Conservation (phyloP, 129 eudicot species). For the Logfia minima region DNA sequence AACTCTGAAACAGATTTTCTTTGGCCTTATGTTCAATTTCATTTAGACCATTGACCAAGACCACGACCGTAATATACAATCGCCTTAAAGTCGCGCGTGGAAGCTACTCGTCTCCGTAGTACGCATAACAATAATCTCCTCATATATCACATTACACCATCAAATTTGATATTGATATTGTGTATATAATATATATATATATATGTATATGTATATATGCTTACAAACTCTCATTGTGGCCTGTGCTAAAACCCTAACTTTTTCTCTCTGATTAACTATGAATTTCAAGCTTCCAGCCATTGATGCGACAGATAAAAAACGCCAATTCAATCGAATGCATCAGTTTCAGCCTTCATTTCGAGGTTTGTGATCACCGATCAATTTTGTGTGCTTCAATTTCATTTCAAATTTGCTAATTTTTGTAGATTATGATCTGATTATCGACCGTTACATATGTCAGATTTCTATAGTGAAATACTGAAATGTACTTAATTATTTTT, state of each 20-base stretch:
- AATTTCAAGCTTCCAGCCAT: conserved; percentile 1
- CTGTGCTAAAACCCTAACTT: conserved; percentile 20
- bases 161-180: too few species aligned
- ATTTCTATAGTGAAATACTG: background rate
- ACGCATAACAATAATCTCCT: too few species aligned
- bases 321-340: background rate
- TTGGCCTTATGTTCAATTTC: background rate
- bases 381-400: background rate
- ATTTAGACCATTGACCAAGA: background rate
- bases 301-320: conserved; percentile 9
- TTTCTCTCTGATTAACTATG: background rate
- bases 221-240: background rate
- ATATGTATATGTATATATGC: too few species aligned
- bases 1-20: background rate
- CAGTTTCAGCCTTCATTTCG: conserved; percentile 6
- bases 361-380: conserved; percentile 22
- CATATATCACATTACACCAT: background rate
- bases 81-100: conserved; percentile 4
- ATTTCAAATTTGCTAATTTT: too few species aligned
- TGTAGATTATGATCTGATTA: too few species aligned
- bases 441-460: background rate
- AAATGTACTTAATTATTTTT: background rate
- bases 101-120: background rate
- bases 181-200: too few species aligned
- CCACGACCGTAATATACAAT: background rate